Evolutionary conservation across 73 alveolate genomes (phyloP), one percentile per base, ranked within the genome.

Genomic region (Urostyla sp.): DNA sequence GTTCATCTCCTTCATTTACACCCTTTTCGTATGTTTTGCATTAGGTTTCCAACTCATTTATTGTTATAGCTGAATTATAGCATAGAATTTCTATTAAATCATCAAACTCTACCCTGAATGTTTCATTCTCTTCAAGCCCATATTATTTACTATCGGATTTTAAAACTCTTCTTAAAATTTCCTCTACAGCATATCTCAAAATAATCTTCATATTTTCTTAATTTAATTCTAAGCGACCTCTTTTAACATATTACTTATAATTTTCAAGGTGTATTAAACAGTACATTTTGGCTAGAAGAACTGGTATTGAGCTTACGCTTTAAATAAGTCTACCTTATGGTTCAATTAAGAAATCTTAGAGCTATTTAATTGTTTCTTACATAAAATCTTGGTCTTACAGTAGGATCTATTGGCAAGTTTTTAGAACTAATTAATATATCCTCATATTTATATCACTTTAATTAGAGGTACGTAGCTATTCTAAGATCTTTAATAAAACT

Each of bases 361-460:
- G 23, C 34, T 24, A 13, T 23, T 60, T 24, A 20, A 66, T 31
- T 6, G 44, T 26, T 18, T 50, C 28, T 20, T 45, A 32, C 40
- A 59, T 73, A 38, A 46, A 66, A 69, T 49, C 72, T 30, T 83
- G 78, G 34, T 38, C 48, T 48, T 31, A 46, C 24, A 37, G 20
- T 53, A 83, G 26, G 7, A 83, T 73, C 21, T 38, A 28, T n/a
- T 51, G 46, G 82, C 91, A 83, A 11, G 91, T 83, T 10, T 83
- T 83, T 16, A 51, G 35, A 28, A 83, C 76, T 1, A 73, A 38
- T 1, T n/a, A 32, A 4, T 31, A 46, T 36, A 73, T 83, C 35
- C 67, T n/a, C 36, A 1, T 6, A 51, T 67, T 72, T 36, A 72
- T 38, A 36, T 72, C 75, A n/a, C n/a, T n/a, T 7, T 27, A 38